Conservation (phyloP, 768 basidiomycete species). For the Dioszegia crocea region DNA sequence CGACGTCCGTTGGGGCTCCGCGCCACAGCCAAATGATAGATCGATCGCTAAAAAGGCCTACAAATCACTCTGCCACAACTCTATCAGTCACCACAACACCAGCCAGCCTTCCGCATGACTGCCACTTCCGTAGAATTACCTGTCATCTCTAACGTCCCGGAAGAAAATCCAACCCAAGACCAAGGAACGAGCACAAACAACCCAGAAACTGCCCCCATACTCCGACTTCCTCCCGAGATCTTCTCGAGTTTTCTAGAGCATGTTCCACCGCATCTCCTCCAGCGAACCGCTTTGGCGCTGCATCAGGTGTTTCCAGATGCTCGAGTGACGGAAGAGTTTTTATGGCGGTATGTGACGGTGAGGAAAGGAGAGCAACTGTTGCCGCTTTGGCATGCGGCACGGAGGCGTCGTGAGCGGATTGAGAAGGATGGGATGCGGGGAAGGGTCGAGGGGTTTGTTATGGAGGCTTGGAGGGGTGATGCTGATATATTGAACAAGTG, state of each 20-base stretch:
- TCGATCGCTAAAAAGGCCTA: too few species aligned
- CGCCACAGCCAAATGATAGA: too few species aligned
- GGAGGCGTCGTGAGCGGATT: conserved; percentile 50
- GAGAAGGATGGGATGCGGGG: conserved; percentile 51
- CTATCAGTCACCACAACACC: too few species aligned
- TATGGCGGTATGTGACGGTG: conserved; percentile 63
- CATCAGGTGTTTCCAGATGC: conserved; percentile 61
- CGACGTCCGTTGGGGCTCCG: too few species aligned
- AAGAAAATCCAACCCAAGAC: too few species aligned
- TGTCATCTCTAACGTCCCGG: too few species aligned
- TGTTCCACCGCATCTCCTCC: conserved; percentile 55
- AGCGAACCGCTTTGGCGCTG: conserved; percentile 60
- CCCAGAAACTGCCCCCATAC: conserved; percentile 21
- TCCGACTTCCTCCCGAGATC: conserved; percentile 63
- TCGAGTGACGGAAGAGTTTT: conserved; percentile 57
- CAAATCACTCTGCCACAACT: too few species aligned
- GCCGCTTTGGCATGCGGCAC: conserved; percentile 53
- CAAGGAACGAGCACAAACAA: too few species aligned
- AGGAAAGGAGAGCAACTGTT: conserved; percentile 55
- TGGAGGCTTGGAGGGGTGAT: conserved; percentile 68
- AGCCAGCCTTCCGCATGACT: too few species aligned
- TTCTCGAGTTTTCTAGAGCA: conserved; percentile 60
- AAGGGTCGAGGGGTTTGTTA: conserved; percentile 4
- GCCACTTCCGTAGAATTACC: too few species aligned
- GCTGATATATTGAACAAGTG: conserved; percentile 67